Evolutionary conservation across 2,329 filamentous ascomycete genomes (phyloP).

Genomic region (Dactylella cylindrospora): DNA sequence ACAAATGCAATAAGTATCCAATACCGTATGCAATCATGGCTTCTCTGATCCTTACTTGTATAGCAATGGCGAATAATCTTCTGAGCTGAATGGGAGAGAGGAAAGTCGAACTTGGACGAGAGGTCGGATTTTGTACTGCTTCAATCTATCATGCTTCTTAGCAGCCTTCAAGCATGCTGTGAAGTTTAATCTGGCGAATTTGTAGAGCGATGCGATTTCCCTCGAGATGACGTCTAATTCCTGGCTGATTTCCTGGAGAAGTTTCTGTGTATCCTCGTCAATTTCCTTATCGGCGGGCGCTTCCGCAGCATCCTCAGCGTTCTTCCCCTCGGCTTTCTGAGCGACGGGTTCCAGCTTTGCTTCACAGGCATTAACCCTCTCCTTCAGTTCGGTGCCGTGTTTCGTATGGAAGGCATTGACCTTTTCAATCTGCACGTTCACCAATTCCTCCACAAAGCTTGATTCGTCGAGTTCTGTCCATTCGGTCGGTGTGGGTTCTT

Average conservation of each 20-base stretch:
- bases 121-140: conserved; percentile 86
- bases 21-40: neutral
- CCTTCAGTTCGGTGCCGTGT: conserved; percentile 77
- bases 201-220: conserved; percentile 89
- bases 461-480: conserved; percentile 97
- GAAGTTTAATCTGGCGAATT: conserved; percentile 94
- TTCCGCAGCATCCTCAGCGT: conserved; percentile 53
- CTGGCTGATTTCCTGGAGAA: conserved; percentile 62
- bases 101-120: conserved; percentile 87
- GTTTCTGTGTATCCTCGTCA: conserved; percentile 54
- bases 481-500: conserved; percentile 56
- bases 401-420: conserved; percentile 85
- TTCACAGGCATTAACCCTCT: conserved; percentile 73
- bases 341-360: conserved; percentile 64
- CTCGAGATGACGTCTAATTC: conserved; percentile 87
- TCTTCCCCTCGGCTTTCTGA: conserved; percentile 50
- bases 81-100: conserved; percentile 90
- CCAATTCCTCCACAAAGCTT: conserved; percentile 88
- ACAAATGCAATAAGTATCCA: neutral
- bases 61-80: conserved; percentile 85
- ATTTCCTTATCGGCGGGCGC: conserved; percentile 51
- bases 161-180: conserved; percentile 96
- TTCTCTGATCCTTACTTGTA: conserved; percentile 58
- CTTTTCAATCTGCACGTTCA: conserved; percentile 93
- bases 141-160: conserved; percentile 92